Evolutionary conservation across 352 stramenopile species (phyloP).

Genomic region (Phytophthora podocarpi): DNA sequence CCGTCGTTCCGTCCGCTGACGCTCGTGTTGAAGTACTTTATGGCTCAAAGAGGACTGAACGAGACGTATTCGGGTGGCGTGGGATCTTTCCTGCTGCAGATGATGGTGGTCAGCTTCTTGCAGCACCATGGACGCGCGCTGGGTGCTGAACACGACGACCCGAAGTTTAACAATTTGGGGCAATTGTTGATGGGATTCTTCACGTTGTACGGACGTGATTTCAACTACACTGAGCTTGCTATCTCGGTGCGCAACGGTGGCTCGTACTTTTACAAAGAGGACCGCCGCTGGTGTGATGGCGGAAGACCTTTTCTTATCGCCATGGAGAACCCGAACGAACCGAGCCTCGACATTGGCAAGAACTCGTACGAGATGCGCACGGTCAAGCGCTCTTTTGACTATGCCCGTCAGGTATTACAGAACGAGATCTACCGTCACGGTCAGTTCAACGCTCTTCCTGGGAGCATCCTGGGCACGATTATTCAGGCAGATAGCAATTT

Average conservation of each 20-base stretch:
- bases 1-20: conserved; percentile 92
- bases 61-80: conserved; percentile 95
- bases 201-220: conserved; percentile 93
- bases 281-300: conserved; percentile 68
- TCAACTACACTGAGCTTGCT: conserved; percentile 93
- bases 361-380: conserved; percentile 93
- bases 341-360: conserved; percentile 90
- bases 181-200: conserved; percentile 95
- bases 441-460: conserved; percentile 61
- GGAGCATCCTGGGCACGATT: conserved; percentile 78
- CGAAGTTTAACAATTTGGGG: conserved; percentile 90
- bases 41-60: conserved; percentile 92
- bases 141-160: conserved; percentile 56
- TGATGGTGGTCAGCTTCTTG: conserved; percentile 96
- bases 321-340: conserved; percentile 95
- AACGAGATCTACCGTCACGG: conserved; percentile 79
- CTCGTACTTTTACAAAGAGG: conserved; percentile 92
- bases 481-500: conserved; percentile 75
- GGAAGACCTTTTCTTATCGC: conserved; percentile 87
- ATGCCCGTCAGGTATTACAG: conserved; percentile 69
- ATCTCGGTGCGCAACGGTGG: conserved; percentile 94
- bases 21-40: conserved; percentile 96
- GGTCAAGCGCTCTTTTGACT: conserved; percentile 92
- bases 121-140: conserved; percentile 87
- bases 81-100: conserved; percentile 93